Percentiles rank a stretch among this genome's conserved stretches.
Conservation (phyloP, 306 rosid species). For the Prunus persica region DNA sequence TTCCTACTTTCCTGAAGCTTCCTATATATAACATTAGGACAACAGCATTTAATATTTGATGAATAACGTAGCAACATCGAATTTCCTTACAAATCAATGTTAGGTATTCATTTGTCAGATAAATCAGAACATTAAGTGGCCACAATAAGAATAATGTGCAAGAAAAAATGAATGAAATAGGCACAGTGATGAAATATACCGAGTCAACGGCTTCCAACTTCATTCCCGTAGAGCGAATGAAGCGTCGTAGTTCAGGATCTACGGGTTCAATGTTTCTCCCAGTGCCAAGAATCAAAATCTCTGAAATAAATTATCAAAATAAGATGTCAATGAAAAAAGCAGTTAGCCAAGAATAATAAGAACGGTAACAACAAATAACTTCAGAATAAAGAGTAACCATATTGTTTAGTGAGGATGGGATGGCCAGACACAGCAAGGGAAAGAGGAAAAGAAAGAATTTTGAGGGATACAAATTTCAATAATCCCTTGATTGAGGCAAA, state of each 20-base stretch:
- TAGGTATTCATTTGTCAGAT: background rate
- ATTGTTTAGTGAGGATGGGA: background rate
- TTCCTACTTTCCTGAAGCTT: background rate
- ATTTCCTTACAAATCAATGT: background rate
- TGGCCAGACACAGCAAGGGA: background rate
- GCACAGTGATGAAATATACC: conserved; percentile 31
- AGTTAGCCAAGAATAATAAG: background rate
- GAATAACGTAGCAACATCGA: background rate
- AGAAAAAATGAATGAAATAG: background rate
- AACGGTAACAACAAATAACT: background rate
- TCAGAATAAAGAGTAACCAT: background rate
- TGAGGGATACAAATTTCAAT: background rate
- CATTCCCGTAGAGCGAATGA: conserved; percentile 74
- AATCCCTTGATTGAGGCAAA: background rate
- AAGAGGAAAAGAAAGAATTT: background rate
- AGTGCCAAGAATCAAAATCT: conserved; percentile 85
- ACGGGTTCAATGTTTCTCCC: conserved; percentile 72
- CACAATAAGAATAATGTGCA: background rate
- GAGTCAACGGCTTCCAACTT: conserved; percentile 82
- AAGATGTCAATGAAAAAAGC: conserved; percentile 12
- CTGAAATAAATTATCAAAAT: conserved; percentile 38
- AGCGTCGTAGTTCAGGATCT: conserved; percentile 60
- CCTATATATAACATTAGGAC: background rate
- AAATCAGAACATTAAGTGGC: background rate
- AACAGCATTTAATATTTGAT: background rate